These are phyloP conservation scores for Herpotrichia juniperi DNA, from an alignment of 2,329 filamentous ascomycete genomes.

Conservation along the genomic window DNA sequence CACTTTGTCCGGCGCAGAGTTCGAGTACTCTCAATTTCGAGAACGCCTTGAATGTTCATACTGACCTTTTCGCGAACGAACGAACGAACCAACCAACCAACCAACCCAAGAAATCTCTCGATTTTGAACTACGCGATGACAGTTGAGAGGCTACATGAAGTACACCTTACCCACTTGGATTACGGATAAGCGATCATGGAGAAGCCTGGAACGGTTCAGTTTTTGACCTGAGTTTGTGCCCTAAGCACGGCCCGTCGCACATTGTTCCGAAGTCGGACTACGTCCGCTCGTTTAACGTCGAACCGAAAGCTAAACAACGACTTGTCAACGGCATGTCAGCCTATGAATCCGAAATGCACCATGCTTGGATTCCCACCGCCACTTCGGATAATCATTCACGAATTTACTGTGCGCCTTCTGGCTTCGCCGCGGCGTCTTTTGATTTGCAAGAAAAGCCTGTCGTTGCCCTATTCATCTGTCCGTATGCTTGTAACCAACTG, in stretches of 20 bases:
- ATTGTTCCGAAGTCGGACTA: neutral
- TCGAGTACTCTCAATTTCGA: too few relatives aligned
- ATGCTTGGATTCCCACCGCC: neutral
- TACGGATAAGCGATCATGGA: neutral
- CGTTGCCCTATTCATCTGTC: neutral
- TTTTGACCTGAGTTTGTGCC: neutral
- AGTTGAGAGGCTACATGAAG: neutral
- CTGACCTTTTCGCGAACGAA: too few relatives aligned
- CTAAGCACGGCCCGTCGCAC: neutral
- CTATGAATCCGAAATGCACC: neutral
- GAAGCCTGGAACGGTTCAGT: too few relatives aligned
- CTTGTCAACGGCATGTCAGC: neutral
- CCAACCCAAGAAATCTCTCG: neutral
- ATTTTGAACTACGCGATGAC: neutral
- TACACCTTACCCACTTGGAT: neutral
- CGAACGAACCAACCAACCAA: too few relatives aligned
- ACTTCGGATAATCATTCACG: neutral
- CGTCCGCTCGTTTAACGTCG: neutral
- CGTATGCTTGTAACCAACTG: too few relatives aligned
- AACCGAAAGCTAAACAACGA: neutral
- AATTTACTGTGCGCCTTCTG: neutral
- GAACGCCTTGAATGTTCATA: too few relatives aligned
- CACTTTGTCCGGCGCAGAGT: too few relatives aligned
- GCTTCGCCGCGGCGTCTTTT: neutral
- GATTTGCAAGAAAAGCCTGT: neutral